Evolutionary conservation across 495 filamentous ascomycete genomes (phyloP).

Genomic region (Neurospora sp.): DNA sequence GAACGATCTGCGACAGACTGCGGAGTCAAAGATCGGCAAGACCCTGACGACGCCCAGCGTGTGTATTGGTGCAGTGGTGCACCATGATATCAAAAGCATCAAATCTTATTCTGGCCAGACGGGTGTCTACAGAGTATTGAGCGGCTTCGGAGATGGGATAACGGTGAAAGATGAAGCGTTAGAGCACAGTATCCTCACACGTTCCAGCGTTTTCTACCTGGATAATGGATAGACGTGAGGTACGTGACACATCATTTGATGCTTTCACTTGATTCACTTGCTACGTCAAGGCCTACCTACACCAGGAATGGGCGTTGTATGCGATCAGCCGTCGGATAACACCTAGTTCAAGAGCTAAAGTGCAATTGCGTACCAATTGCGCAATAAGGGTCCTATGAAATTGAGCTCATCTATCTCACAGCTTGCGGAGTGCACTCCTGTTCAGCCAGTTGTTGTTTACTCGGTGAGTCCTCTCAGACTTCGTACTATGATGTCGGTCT

Average conservation of each 20-base stretch:
- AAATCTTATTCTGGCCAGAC: background rate
- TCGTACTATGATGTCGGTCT: background rate
- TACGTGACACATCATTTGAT: background rate
- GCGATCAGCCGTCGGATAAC: background rate
- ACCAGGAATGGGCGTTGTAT: background rate
- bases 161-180: background rate
- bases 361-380: background rate
- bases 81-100: background rate
- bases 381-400: background rate
- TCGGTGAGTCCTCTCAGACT: background rate
- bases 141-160: background rate
- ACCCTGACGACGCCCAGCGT: background rate
- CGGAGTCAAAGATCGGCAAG: background rate
- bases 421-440: background rate
- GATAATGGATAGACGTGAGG: background rate
- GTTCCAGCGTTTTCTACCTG: background rate
- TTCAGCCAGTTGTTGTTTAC: background rate
- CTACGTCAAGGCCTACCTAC: background rate
- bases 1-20: background rate
- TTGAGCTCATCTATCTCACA: background rate
- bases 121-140: background rate
- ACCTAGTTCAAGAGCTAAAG: background rate
- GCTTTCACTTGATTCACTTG: background rate
- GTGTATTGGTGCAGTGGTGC: background rate
- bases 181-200: background rate